Evolutionary conservation across 1,284 basidiomycete genomes (phyloP).

Genomic region (Cutaneotrichosporon cavernicola): DNA sequence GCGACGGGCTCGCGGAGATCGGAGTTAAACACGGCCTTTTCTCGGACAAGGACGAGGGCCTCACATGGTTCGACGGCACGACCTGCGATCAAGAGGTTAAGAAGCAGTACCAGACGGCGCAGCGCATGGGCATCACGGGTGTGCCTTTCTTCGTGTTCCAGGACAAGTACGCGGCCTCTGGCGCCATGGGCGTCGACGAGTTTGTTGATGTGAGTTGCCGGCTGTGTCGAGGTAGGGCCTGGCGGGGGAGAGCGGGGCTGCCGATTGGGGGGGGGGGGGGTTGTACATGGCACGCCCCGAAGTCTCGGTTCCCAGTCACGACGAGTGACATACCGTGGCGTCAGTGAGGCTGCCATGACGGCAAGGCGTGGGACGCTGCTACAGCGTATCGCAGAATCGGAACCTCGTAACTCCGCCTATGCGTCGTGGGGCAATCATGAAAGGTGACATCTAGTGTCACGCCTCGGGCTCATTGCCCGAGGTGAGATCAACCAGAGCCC

Average conservation of each 20-base stretch:
- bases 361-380: background rate
- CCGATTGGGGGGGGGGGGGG: background rate
- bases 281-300: background rate
- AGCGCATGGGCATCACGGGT: constrained; percentile 52
- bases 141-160: constrained; percentile 56
- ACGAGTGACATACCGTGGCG: background rate
- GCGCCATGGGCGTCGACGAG: constrained; percentile 55
- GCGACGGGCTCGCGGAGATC: constrained; percentile 40
- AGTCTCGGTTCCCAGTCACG: background rate
- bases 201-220: constrained; percentile 53
- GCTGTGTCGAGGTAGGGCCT: background rate
- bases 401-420: background rate
- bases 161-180: constrained; percentile 50
- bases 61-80: constrained; percentile 39
- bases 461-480: background rate
- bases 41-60: constrained; percentile 32
- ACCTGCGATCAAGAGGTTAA: constrained; percentile 45
- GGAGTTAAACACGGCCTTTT: constrained; percentile 51
- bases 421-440: background rate
- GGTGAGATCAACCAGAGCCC: background rate
- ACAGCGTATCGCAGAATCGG: background rate
- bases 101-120: constrained; percentile 40
- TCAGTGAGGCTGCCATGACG: background rate
- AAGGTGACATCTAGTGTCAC: background rate
- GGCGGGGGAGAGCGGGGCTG: background rate